Evolutionary conservation across 2,329 filamentous ascomycete species (phyloP), one percentile per base, ranked within the genome.

Genomic region (Lecanosticta acicola): DNA sequence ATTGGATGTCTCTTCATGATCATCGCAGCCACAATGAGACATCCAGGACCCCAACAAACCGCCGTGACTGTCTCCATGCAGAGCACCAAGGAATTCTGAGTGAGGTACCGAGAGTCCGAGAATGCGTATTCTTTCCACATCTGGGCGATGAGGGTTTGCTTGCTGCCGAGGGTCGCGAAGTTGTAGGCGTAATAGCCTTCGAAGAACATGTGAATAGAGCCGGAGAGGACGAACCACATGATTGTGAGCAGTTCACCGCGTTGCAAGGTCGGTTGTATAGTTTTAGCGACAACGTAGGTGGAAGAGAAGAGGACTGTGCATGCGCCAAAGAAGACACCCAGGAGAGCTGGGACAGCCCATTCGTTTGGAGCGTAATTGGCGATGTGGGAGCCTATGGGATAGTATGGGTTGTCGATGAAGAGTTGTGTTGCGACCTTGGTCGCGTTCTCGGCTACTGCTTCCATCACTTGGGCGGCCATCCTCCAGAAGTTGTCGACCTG

Each of bases 91-190:
- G 83, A 77, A 61, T 93, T 85, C 14, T 82, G 81, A 2, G 84
- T 89, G 57, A 95, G 71, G 62, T 95, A 95, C 35, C 89, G 78
- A 44, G 88, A 94, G 69, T 95, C 89, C 2, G 86, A 90, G 26
- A 90, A 75, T 2, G 86, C 77, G 64, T 95, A 95, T 67, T 95
- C 89, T 64, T 95, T 95, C 89, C 89, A 95, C 36, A 94, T 73
- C 70, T 95, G 87, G 2, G 84, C 87, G 46, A 90, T 84, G 5
- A 93, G 69, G 44, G 83, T 81, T 63, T 88, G 83, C 49, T 79
- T 79, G 9, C 77, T 71, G 0, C 81, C 79, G 63, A 95, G 75
- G 18, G 69, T 71, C 17, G 71, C 68, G 64, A 87, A 84, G 63
- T 90, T 80, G 53, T 78, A 66, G 51, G 89, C 75, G 63, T 88